Conservation (phyloP, 805 yeast species). For the Candida tibetensis region DNA sequence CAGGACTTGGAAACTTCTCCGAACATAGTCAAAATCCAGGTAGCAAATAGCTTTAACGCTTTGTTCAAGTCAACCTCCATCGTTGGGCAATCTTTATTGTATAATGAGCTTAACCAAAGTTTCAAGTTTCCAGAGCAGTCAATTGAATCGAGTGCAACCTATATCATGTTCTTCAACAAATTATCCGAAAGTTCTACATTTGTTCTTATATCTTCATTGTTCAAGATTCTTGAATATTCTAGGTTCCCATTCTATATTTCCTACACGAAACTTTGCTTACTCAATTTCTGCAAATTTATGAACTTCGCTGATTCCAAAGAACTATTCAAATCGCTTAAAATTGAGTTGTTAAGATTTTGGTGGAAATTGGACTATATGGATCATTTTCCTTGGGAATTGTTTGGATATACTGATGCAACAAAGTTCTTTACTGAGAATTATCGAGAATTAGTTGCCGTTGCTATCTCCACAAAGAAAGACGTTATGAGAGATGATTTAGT, state of each 20-base stretch:
- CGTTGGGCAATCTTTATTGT: slow-evolving; percentile 22
- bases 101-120: slow-evolving; percentile 24
- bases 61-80: slow-evolving; percentile 8
- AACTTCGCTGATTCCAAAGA: slow-evolving; percentile 9
- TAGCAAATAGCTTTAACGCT: slow-evolving; percentile 14
- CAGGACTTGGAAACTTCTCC: slow-evolving; percentile 10
- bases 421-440: slow-evolving; percentile 34
- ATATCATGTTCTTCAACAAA: slow-evolving; percentile 31
- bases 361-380: slow-evolving; percentile 28
- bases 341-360: slow-evolving; percentile 46
- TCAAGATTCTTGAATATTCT: slow-evolving; percentile 43
- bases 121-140: slow-evolving; percentile 37
- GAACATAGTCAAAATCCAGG: slow-evolving; percentile 18
- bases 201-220: slow-evolving; percentile 32
- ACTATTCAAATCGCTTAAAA: slow-evolving; percentile 29
- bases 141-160: slow-evolving; percentile 38
- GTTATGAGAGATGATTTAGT: not conserved
- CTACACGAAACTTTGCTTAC: slow-evolving; percentile 28
- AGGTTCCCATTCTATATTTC: slow-evolving; percentile 26
- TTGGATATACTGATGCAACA: slow-evolving; percentile 30
- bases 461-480: slow-evolving; percentile 19
- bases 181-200: slow-evolving; percentile 30
- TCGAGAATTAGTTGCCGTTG: slow-evolving; percentile 39
- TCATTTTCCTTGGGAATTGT: slow-evolving; percentile 40
- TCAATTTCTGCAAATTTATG: slow-evolving; percentile 17